Conservation (phyloP, 2,329 filamentous ascomycete species). For the Colletotrichum trifolii region DNA sequence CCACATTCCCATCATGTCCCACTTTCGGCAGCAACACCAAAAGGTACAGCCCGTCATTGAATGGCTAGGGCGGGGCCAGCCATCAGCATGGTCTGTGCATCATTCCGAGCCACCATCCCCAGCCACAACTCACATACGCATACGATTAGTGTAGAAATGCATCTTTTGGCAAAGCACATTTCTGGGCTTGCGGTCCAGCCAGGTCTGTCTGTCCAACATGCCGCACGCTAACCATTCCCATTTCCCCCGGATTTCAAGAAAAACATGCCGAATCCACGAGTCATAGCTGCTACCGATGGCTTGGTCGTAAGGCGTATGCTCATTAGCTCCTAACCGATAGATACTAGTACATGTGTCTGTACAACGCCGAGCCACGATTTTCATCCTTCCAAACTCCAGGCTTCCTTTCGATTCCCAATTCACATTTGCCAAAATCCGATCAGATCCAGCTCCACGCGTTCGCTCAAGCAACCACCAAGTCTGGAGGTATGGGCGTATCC, state of each 20-base stretch:
- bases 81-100: too few relatives aligned
- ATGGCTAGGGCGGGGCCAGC: too few relatives aligned
- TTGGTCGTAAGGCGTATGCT: conserved; percentile 30
- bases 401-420: background rate
- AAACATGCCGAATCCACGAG: conserved; percentile 2
- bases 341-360: conserved; percentile 25
- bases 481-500: conserved; percentile 50
- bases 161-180: background rate
- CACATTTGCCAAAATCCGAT: background rate
- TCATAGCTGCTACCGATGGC: conserved; percentile 5
- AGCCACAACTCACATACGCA: too few relatives aligned
- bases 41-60: too few relatives aligned
- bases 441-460: background rate
- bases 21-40: conserved; percentile 9
- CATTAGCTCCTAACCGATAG: conserved; percentile 20
- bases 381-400: conserved; percentile 13
- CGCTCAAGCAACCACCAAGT: conserved; percentile 39
- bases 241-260: background rate
- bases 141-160: too few relatives aligned
- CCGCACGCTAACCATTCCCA: conserved; percentile 10
- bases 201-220: background rate
- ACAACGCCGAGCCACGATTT: conserved; percentile 21
- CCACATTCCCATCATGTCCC: conserved; percentile 20
- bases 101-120: too few relatives aligned
- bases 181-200: background rate